A percentile compares a stretch with the other conserved stretches of the same genome.
phyloP scores from a whole-genome alignment of 345 rosid genomes.

The Eutrema japonicum region DNA sequence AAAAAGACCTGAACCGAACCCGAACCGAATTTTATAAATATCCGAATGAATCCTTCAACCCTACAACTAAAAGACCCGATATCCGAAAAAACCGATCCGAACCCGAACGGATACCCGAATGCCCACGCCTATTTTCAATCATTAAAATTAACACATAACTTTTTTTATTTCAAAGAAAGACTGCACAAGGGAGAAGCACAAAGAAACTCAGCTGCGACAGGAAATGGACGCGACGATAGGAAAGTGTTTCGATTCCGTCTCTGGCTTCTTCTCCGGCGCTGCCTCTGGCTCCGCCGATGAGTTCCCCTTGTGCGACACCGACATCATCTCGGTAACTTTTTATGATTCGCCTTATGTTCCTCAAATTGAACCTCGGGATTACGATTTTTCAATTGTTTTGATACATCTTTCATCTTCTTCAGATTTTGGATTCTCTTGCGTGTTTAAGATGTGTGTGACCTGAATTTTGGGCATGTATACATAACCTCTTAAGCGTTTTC shows the following conservation, averaged over 20 bases:
- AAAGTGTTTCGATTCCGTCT: conserved; percentile 52
- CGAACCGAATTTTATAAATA: too few relatives aligned
- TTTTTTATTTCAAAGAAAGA: not conserved
- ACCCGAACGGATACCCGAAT: too few relatives aligned
- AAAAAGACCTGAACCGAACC: too few relatives aligned
- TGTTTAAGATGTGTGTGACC: not conserved
- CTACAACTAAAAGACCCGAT: too few relatives aligned
- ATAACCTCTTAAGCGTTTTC: not conserved
- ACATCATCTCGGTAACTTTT: conserved; percentile 60
- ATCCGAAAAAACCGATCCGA: too few relatives aligned
- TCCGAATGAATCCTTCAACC: too few relatives aligned
- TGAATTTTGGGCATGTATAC: not conserved
- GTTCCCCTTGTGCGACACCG: conserved; percentile 77
- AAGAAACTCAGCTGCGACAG: not conserved
- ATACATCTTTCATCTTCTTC: not conserved
- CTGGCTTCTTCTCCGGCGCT: conserved; percentile 63
- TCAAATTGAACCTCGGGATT: not conserved
- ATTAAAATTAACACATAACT: too few relatives aligned
- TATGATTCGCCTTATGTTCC: not conserved
- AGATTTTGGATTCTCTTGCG: conserved; percentile 6
- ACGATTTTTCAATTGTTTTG: conserved; percentile 6
- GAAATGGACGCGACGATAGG: conserved; percentile 58
- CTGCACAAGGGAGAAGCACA: not conserved
- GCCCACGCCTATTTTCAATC: too few relatives aligned
- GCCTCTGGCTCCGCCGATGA: conserved; percentile 49